Base-by-base conservation (phyloP, 2,329 filamentous ascomycete species). In the Fusarium xyrophilum region DNA sequence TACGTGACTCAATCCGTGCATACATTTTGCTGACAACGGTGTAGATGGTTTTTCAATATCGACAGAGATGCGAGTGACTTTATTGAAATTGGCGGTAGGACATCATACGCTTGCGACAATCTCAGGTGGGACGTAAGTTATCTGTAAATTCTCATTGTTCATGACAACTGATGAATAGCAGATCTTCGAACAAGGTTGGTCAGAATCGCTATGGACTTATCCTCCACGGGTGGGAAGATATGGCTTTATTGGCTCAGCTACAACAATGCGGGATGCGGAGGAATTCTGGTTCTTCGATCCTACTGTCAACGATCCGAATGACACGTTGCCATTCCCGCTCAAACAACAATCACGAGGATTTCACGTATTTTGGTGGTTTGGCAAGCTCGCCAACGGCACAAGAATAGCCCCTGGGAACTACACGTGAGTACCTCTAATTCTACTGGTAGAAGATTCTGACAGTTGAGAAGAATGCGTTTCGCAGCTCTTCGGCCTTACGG, bases 241-340 rank as follows among this genome's bases (percentile, higher is more conserved):
- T 15, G 78, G 78, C n/a, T 84, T 78, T 55, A 68, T 84, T 48
- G 82, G 82, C 23, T 79, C 81, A 2, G 80, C 80, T 6, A 80
- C 80, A 8, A 79, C 76, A 21, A 80, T 80, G 77, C 73, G 76
- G 46, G 72, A 76, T 53, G 68, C 80, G 19, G 75, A 72, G 48
- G 52, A 70, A 33, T 74, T 74, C 47, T 69, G 71, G 66, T 77
- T 74, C 67, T 82, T 79, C 46, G 76, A 79, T n/a, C 77, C 79
- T 2, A 67, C 60, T 0, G 60, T 73, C 8, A 77, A 80, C 55
- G 75, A 80, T 64, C 78, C 78, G n/a, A 74, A 78, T 19, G 78
- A 81, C 54, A 79, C 79, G 1, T 67, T 78, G 14, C 56, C 79
- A 1, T 81, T 82, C 57, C 81, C 81, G 1, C 59, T 79, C 17